Base-by-base conservation (phyloP, 805 yeast species). In the Vanderwaltozyma polyspora region DNA sequence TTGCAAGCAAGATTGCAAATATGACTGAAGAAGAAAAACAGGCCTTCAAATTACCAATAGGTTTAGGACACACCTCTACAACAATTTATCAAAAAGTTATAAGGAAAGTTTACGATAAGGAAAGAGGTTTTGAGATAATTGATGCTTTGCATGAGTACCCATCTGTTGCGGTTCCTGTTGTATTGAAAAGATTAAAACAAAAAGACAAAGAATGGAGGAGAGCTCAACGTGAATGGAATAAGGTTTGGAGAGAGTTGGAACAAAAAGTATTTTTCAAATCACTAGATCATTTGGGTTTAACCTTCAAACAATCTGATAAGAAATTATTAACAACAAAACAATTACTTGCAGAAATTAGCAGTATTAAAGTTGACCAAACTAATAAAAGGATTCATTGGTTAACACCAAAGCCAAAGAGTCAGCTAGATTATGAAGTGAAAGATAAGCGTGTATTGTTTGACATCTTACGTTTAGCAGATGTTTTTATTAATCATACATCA, bases 191-290 rank as follows among this genome's bases (percentile, higher is more conserved):
- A 52, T 71, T 91, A 55, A 91, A 91, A 60, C 97, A 91, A 60
- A 91, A 91, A 60, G 97, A 91, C 55, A 97, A 91, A 60, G 98
- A 91, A 60, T 91, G 99, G 99, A 82, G 85, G 59, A 74, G 95
- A 42, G 87, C 95, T 2, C 98, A 89, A 51, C 75, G 97, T 49
- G 97, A 91, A 57, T 91, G 98, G 97, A 89, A 89, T 61, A 89
- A 89, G 55, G 94, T 86, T 11, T 91, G 99, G 99, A 76, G 99
- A 53, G 97, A 89, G 60, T 76, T 93, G 62, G 98, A 91, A 59
- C 95, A 87, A 52, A 87, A 85, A 50, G 94, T 86, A 0, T 87
- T 82, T 57, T 84, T 76, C 65, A 91, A 91, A 59, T 83, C 95
- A 2, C 67, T 91, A 44, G 99, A 91, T 56, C 98, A 91, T 57